Evolutionary conservation across 306 rosid genomes (phyloP).

Genomic region (Arachis stenosperma): DNA sequence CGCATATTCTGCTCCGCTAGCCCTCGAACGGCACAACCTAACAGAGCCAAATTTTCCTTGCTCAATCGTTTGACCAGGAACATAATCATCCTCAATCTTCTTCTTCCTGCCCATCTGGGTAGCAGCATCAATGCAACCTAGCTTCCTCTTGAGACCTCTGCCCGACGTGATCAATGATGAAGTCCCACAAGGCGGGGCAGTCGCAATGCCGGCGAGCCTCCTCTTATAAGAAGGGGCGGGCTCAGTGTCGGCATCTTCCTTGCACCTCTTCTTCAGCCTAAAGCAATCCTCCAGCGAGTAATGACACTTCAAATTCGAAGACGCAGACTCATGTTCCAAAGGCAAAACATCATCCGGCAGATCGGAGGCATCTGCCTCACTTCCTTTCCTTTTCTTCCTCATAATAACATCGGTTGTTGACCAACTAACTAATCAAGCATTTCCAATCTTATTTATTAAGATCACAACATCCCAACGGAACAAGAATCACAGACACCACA

Average conservation of each 20-base stretch:
- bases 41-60: conserved; percentile 96
- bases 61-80: conserved; percentile 71
- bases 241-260: conserved; percentile 63
- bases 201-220: conserved; percentile 91
- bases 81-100: conserved; percentile 86
- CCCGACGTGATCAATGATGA: conserved; percentile 73
- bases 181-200: conserved; percentile 92
- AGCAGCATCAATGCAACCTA: conserved; percentile 94
- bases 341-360: conserved; percentile 47
- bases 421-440: conserved; percentile 28
- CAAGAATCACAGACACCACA: conserved; percentile 7
- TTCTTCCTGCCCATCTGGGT: conserved; percentile 96
- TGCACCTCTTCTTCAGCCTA: conserved; percentile 89
- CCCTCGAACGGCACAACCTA: conserved; percentile 66
- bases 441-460: conserved; percentile 7
- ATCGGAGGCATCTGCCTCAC: conserved; percentile 59
- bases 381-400: conserved; percentile 99
- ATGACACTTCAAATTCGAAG: conserved; percentile 65
- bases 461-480: conserved; percentile 18
- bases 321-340: conserved; percentile 55
- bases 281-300: conserved; percentile 83
- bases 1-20: conserved; percentile 77
- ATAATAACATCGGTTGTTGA: conserved; percentile 54
- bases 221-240: conserved; percentile 62
- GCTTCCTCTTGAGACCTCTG: conserved; percentile 95